Percentiles rank a stretch among this genome's conserved stretches.
Conservation (phyloP, 2,329 filamentous ascomycete genomes). For the Claviceps africana region DNA sequence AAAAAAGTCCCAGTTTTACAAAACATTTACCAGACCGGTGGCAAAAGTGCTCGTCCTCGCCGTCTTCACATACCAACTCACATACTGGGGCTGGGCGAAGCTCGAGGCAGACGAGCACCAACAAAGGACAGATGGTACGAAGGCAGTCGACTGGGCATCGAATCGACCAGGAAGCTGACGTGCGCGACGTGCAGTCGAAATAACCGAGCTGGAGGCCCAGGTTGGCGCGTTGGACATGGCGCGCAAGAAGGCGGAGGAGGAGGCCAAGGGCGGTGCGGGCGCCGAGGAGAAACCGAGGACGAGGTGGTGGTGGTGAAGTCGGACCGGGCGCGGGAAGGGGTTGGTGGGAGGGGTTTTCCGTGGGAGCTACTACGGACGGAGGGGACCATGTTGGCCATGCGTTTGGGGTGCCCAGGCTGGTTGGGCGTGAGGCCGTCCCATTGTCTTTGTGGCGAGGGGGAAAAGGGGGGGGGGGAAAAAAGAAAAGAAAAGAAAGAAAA, state of each 20-base stretch:
- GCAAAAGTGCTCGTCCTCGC: slow-evolving; percentile 62
- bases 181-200: slow-evolving; percentile 13
- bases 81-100: slow-evolving; percentile 61
- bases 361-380: background rate
- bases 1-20: slow-evolving; percentile 53
- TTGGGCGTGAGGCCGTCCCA: too few species aligned
- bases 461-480: too few species aligned
- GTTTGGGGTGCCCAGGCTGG: too few species aligned
- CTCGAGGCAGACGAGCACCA: slow-evolving; percentile 59
- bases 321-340: background rate
- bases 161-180: too few species aligned
- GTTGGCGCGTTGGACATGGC: slow-evolving; percentile 20
- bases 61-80: slow-evolving; percentile 64
- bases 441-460: too few species aligned
- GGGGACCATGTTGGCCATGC: background rate
- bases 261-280: background rate
- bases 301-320: slow-evolving; percentile 8
- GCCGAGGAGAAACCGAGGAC: slow-evolving; percentile 6
- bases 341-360: too few species aligned
- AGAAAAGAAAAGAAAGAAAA: too few species aligned
- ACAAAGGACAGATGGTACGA: slow-evolving; percentile 41
- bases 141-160: too few species aligned
- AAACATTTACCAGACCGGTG: slow-evolving; percentile 57
- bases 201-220: slow-evolving; percentile 24
- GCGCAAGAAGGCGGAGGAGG: background rate